Conservation (phyloP, 1,139 yeast genomes). For the Debaryomyces psychrophilus region DNA sequence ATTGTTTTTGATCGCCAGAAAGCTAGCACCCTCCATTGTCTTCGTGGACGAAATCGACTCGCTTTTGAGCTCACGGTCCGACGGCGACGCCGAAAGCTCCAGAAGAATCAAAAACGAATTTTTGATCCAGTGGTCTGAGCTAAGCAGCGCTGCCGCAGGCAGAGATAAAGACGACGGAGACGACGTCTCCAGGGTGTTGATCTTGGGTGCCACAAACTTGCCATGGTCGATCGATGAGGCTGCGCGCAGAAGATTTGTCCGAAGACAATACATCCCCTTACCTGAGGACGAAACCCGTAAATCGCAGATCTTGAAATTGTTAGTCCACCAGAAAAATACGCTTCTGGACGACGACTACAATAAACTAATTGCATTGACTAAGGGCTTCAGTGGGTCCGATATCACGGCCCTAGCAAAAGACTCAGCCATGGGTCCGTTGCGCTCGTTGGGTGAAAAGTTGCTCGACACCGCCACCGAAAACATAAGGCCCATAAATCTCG, state of each 20-base stretch:
- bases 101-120: constrained; percentile 93
- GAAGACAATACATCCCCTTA: constrained; percentile 91
- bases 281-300: constrained; percentile 86
- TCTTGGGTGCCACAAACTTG: constrained; percentile 91
- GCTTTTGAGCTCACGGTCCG: constrained; percentile 77
- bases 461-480: constrained; percentile 83
- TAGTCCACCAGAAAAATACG: constrained; percentile 76
- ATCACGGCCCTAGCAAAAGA: constrained; percentile 95
- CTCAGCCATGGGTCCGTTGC: constrained; percentile 97
- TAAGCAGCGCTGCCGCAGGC: constrained; percentile 93
- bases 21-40: constrained; percentile 88
- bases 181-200: constrained; percentile 68
- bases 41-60: constrained; percentile 98
- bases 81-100: constrained; percentile 91
- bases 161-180: constrained; percentile 61
- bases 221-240: constrained; percentile 99
- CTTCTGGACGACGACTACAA: constrained; percentile 65
- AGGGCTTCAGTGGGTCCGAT: constrained; percentile 91
- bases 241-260: constrained; percentile 90
- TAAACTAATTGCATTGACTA: constrained; percentile 62
- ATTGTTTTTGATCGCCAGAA: constrained; percentile 80
- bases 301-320: constrained; percentile 69
- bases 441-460: constrained; percentile 87
- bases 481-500: constrained; percentile 75
- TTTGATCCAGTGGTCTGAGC: constrained; percentile 92